Evolutionary conservation across 257 asterid species (phyloP).

Genomic region (Petunia secreta): DNA sequence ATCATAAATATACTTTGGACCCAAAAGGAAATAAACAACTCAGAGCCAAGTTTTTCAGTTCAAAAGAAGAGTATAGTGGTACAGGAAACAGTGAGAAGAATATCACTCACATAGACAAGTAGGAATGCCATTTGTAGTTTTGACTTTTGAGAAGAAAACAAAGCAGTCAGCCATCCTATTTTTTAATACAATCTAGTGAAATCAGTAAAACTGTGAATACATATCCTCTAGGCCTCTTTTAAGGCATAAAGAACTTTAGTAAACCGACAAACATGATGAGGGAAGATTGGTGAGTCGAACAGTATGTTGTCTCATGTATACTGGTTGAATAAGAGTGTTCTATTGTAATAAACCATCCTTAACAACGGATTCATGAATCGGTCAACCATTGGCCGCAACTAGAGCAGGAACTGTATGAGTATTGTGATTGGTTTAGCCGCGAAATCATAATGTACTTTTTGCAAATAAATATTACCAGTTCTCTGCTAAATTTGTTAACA

Average conservation of each 20-base stretch:
- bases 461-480: not conserved
- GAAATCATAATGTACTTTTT: not conserved
- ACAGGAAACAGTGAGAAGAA: too few species aligned
- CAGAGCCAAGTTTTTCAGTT: too few species aligned
- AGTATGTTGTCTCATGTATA: not conserved
- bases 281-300: not conserved
- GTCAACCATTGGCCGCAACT: not conserved
- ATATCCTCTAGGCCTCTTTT: too few species aligned
- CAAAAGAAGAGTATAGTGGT: too few species aligned
- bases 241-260: not conserved
- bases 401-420: not conserved
- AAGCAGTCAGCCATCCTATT: too few species aligned
- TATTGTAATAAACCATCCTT: not conserved
- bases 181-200: too few species aligned
- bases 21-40: too few species aligned
- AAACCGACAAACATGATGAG: not conserved
- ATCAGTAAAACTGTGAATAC: too few species aligned
- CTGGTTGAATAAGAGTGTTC: not conserved
- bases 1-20: too few species aligned
- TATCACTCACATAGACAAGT: too few species aligned
- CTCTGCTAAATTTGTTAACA: not conserved
- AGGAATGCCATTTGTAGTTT: too few species aligned
- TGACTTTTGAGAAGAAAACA: too few species aligned
- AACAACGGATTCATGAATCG: not conserved
- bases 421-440: not conserved